Conservation (phyloP, 2,329 filamentous ascomycete genomes). For the Phialophora verrucosa region DNA sequence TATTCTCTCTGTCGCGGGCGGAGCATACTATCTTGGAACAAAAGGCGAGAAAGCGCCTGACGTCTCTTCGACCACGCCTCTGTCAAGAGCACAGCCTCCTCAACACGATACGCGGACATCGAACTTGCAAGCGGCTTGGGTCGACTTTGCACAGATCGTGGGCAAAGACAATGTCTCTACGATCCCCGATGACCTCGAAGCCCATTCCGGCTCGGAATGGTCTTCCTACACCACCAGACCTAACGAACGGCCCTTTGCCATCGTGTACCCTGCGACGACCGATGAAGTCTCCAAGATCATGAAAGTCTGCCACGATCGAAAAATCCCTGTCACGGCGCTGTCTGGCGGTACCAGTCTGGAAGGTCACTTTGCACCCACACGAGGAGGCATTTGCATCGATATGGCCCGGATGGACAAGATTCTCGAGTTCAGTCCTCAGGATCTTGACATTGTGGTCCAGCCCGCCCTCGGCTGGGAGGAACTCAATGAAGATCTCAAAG, state of each 20-base stretch:
- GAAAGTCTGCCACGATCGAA: slow-evolving; percentile 81
- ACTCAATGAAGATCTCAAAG: slow-evolving; percentile 76
- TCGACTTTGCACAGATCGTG: slow-evolving; percentile 65
- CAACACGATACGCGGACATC: slow-evolving; percentile 62
- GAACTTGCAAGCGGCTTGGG: slow-evolving; percentile 69
- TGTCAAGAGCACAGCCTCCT: slow-evolving; percentile 55
- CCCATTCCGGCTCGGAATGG: slow-evolving; percentile 68
- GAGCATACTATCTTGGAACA: slow-evolving; percentile 63
- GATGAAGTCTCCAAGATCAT: slow-evolving; percentile 85
- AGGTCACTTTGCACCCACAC: slow-evolving; percentile 83
- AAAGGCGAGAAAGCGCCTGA: slow-evolving; percentile 55
- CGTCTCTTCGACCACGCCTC: slow-evolving; percentile 62
- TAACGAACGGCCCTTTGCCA: slow-evolving; percentile 58
- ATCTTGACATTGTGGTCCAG: slow-evolving; percentile 77
- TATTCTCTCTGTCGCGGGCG: slow-evolving; percentile 56
- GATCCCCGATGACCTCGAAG: slow-evolving; percentile 56
- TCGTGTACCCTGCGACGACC: slow-evolving; percentile 78
- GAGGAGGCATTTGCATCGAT: slow-evolving; percentile 83
- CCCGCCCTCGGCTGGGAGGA: slow-evolving; percentile 85
- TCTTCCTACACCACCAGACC: slow-evolving; percentile 57
- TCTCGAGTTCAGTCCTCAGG: slow-evolving; percentile 74
- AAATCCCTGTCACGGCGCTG: slow-evolving; percentile 85
- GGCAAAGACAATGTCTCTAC: slow-evolving; percentile 69
- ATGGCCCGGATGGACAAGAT: slow-evolving; percentile 86
- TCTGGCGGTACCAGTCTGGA: slow-evolving; percentile 88